Base-by-base conservation (phyloP, 208 protist genomes). In the Crithidia sp. region DNA sequence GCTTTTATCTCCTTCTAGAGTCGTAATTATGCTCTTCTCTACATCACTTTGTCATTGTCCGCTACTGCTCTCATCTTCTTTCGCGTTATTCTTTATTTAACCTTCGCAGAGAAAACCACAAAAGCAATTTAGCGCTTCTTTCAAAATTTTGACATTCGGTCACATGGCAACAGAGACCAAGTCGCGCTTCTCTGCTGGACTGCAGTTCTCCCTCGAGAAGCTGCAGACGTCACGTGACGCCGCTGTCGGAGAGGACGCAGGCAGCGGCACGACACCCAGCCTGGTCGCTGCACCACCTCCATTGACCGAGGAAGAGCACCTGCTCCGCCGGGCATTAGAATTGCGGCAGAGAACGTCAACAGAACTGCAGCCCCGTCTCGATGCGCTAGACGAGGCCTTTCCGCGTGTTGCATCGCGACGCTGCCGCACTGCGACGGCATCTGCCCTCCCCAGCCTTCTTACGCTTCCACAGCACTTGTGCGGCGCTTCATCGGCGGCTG, bases 381-480 rank as follows among this genome's bases (percentile, higher is more conserved):
- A 84, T 39, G 54, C 16, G 4, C 16, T 56, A 2, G 69, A 77
- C 2, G 45, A 73, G 0, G 60, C 10, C 2, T 37, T 84, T 5
- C 75, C 75, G 66, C 17, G 14, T 13, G 2, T 19, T 54, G 5
- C 64, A 71, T 40, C 58, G 52, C 7, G 19, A 71, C 12, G n/a
- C 77, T 2, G 49, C 54, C 4, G 37, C 44, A 7, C 44, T 81
- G 10, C 76, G 67, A 49, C 58, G 17, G 19, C 37, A 54, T 4
- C 61, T 78, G 4, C 80, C 80, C 5, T 67, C 41, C 17, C 13
- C n/a, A 16, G 45, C 28, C 4, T 71, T 84, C 40, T 5, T 71
- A 9, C 4, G 7, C 4, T 76, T 77, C 16, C 74, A 67, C 5
- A 12, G 52, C 14, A 45, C 4, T 5, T 84, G 80, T 47, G 52